These are phyloP conservation scores for Stephania japonica DNA, from an alignment of 164 flowering plant genomes.

Conservation along the genomic window DNA sequence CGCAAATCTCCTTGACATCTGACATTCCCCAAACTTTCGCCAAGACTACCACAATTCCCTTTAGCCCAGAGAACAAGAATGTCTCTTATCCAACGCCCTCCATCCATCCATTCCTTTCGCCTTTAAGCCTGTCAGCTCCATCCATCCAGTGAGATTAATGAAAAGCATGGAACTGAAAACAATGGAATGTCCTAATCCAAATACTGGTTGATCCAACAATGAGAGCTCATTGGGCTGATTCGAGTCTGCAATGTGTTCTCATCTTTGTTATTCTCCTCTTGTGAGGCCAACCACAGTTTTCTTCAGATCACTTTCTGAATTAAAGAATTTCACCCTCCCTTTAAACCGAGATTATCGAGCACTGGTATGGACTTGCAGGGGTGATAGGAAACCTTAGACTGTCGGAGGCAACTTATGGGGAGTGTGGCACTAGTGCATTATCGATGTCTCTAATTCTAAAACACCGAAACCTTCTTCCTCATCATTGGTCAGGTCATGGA, in stretches of 20 bases:
- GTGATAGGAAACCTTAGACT: slow-evolving; percentile 7
- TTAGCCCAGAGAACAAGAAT: too few species aligned
- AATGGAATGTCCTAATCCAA: neutral
- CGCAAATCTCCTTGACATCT: too few species aligned
- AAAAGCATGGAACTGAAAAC: too few species aligned
- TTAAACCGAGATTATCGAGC: slow-evolving; percentile 7
- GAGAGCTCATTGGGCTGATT: neutral
- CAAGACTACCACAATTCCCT: too few species aligned
- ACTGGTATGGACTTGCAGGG: slow-evolving; percentile 2
- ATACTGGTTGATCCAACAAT: neutral
- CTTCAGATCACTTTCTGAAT: neutral
- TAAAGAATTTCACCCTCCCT: neutral
- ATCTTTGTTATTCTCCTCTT: neutral
- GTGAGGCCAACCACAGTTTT: neutral
- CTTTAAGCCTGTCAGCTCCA: too few species aligned
- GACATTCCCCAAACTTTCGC: too few species aligned
- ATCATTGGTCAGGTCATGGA: slow-evolving; percentile 33
- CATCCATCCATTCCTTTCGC: too few species aligned
- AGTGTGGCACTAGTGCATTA: neutral
- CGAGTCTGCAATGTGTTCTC: neutral
- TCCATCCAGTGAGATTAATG: too few species aligned
- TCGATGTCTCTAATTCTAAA: neutral
- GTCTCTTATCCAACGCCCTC: too few species aligned
- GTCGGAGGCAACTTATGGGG: neutral
- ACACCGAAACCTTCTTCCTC: slow-evolving; percentile 1